Evolutionary conservation across 2,329 filamentous ascomycete genomes (phyloP).

Genomic region (Colletotrichum simmondsii): DNA sequence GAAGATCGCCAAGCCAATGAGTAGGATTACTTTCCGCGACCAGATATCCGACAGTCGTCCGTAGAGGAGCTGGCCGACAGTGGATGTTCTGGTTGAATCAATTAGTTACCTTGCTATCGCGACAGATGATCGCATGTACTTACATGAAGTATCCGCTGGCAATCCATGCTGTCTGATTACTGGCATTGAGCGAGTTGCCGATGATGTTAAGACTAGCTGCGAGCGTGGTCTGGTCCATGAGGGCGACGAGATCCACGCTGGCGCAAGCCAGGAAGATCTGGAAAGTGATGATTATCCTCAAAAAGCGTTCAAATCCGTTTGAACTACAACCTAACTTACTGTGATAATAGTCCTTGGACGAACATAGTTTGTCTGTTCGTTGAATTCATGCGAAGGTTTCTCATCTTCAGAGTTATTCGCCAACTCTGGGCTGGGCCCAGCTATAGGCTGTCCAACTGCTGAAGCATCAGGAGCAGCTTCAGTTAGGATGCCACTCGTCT

Average conservation of each 20-base stretch:
- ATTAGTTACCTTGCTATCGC: neutral
- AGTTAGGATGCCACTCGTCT: slow-evolving; percentile 1
- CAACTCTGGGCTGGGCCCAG: slow-evolving; percentile 23
- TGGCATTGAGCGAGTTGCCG: slow-evolving; percentile 60
- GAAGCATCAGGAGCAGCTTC: neutral
- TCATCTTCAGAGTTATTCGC: slow-evolving; percentile 34
- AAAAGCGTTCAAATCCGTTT: too few relatives aligned
- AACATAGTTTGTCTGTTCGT: slow-evolving; percentile 68
- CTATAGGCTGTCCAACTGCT: neutral
- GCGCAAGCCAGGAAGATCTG: slow-evolving; percentile 69
- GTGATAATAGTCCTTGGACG: slow-evolving; percentile 61
- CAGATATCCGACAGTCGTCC: slow-evolving; percentile 59
- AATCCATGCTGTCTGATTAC: slow-evolving; percentile 64
- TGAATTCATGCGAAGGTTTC: slow-evolving; percentile 51
- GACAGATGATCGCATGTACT: slow-evolving; percentile 33
- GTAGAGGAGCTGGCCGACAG: slow-evolving; percentile 58
- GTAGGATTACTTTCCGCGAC: slow-evolving; percentile 54
- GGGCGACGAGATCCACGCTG: slow-evolving; percentile 63
- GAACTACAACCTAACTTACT: slow-evolving; percentile 42
- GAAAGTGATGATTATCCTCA: neutral
- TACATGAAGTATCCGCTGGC: slow-evolving; percentile 67
- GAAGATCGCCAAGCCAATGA: slow-evolving; percentile 53
- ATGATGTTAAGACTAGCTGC: slow-evolving; percentile 66
- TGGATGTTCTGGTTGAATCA: slow-evolving; percentile 49
- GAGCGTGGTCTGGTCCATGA: slow-evolving; percentile 69